phyloP scores from a whole-genome alignment of 495 filamentous ascomycete genomes.

The Aspergillus conjunctus region DNA sequence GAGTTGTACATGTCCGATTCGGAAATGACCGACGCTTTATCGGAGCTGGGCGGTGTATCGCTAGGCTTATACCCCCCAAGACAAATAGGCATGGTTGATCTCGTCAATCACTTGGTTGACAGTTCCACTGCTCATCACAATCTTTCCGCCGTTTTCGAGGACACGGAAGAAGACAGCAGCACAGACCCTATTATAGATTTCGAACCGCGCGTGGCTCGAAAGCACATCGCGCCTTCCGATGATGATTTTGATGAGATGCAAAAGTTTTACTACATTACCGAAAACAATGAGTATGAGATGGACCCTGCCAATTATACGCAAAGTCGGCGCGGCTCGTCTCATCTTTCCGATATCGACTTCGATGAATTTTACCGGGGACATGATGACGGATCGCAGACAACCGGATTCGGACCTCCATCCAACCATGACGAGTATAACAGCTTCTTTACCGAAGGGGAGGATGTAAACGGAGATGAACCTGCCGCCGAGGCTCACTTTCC shows the following conservation, averaged over 20 bases:
- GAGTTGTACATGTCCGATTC: slow-evolving; percentile 29
- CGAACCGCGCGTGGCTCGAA: slow-evolving; percentile 26
- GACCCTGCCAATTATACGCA: slow-evolving; percentile 10
- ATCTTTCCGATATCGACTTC: slow-evolving; percentile 35
- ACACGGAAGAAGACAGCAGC: slow-evolving; percentile 26
- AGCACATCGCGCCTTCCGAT: slow-evolving; percentile 21
- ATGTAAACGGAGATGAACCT: slow-evolving; percentile 17
- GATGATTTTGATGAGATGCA: slow-evolving; percentile 39
- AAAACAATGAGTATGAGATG: slow-evolving; percentile 26
- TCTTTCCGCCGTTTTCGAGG: slow-evolving; percentile 28
- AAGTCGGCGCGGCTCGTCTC: neutral
- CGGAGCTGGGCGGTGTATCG: slow-evolving; percentile 29
- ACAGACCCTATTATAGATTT: slow-evolving; percentile 37
- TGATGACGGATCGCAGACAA: slow-evolving; percentile 24
- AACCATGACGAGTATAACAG: slow-evolving; percentile 26
- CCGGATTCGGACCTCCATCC: slow-evolving; percentile 19
- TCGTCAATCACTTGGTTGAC: slow-evolving; percentile 29
- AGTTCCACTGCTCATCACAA: slow-evolving; percentile 20
- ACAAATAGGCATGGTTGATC: slow-evolving; percentile 26
- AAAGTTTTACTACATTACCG: slow-evolving; percentile 42
- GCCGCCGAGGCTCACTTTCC: slow-evolving; percentile 29
- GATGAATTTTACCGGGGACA: slow-evolving; percentile 40
- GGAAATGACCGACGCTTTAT: slow-evolving; percentile 29
- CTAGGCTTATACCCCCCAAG: slow-evolving; percentile 22
- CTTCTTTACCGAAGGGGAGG: slow-evolving; percentile 27